Evolutionary conservation across 2,329 filamentous ascomycete genomes (phyloP).

Genomic region (Pseudogymnoascus sp.): DNA sequence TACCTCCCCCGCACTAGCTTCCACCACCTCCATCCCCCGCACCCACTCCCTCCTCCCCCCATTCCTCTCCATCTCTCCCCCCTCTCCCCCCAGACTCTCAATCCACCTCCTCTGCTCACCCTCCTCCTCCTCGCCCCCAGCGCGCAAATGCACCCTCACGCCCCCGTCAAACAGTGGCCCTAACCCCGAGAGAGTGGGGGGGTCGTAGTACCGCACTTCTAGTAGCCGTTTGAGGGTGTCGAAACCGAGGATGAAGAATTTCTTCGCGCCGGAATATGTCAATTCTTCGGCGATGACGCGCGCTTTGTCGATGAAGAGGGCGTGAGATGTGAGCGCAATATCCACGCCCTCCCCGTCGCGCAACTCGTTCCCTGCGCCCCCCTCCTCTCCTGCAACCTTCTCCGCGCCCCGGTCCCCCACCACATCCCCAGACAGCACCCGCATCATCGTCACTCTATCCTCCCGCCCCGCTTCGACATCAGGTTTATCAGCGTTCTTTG

Average conservation of each 20-base stretch:
- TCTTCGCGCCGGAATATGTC: slow-evolving; percentile 37
- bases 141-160: slow-evolving; percentile 49
- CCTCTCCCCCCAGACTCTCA: slow-evolving; percentile 15
- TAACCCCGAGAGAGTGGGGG: slow-evolving; percentile 44
- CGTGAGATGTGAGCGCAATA: slow-evolving; percentile 60
- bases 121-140: slow-evolving; percentile 52
- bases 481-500: slow-evolving; percentile 58
- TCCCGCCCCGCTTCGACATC: slow-evolving; percentile 60
- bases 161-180: slow-evolving; percentile 57
- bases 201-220: slow-evolving; percentile 61
- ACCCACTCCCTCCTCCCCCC: slow-evolving; percentile 53
- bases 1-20: slow-evolving; percentile 35
- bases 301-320: slow-evolving; percentile 69
- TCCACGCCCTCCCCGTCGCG: slow-evolving; percentile 37
- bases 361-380: background rate
- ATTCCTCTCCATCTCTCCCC: slow-evolving; percentile 38
- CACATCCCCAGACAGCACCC: slow-evolving; percentile 52
- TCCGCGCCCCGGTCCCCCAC: slow-evolving; percentile 27
- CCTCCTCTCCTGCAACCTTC: slow-evolving; percentile 5
- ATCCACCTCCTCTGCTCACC: slow-evolving; percentile 44
- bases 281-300: slow-evolving; percentile 42
- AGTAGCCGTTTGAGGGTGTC: slow-evolving; percentile 68
- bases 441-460: slow-evolving; percentile 63
- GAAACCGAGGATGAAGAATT: slow-evolving; percentile 65
- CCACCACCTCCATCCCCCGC: slow-evolving; percentile 49